Percentiles rank a stretch among this genome's conserved stretches.
These are phyloP conservation scores for Neonectria ditissima DNA, from an alignment of 2,329 filamentous ascomycete genomes.

Conservation along the genomic window DNA sequence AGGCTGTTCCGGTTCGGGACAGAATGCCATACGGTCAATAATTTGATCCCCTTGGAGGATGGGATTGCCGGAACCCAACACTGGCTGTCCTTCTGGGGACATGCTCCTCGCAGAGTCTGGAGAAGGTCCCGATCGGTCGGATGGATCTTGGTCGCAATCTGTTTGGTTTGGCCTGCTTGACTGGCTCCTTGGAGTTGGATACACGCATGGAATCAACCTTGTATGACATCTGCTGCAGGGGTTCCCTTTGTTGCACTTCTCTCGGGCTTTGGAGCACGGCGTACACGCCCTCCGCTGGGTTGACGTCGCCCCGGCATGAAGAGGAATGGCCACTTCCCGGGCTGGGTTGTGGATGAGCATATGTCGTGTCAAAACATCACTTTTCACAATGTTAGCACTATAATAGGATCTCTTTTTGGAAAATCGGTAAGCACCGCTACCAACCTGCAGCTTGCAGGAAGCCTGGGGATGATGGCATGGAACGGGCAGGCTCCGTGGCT, in stretches of 20 bases:
- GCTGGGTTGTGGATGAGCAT: constrained; percentile 1
- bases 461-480: not conserved
- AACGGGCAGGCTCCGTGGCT: not conserved
- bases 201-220: constrained; percentile 23
- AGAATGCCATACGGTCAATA: not conserved
- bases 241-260: constrained; percentile 28
- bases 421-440: not conserved
- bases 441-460: not conserved
- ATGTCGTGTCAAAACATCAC: constrained; percentile 16
- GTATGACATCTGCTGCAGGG: constrained; percentile 30
- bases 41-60: not conserved
- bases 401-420: not conserved
- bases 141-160: not conserved
- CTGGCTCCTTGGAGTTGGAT: constrained; percentile 7
- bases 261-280: constrained; percentile 30
- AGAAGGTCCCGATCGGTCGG: constrained; percentile 1
- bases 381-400: not conserved
- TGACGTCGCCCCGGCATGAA: not conserved
- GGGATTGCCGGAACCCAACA: not conserved
- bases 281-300: constrained; percentile 2
- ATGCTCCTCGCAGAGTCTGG: constrained; percentile 1
- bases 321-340: not conserved
- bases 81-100: not conserved
- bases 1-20: not conserved
- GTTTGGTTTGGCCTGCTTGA: not conserved